Evolutionary conservation across 257 asterid species (phyloP).

Genomic region (Nicotiana undulata): DNA sequence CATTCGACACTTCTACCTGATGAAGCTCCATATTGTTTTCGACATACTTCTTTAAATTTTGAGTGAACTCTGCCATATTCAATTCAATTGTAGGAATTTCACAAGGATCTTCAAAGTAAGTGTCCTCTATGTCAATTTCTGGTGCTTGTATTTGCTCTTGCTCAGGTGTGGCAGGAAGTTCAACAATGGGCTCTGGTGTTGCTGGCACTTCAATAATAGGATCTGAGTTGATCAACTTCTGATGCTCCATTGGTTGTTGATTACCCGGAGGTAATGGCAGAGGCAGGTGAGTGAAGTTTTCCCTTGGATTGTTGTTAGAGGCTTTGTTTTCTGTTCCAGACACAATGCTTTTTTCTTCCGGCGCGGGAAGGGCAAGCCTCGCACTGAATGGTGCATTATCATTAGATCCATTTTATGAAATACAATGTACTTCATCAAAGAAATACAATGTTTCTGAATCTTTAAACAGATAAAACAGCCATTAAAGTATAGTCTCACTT

Average conservation of each 20-base stretch:
- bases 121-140: conserved; percentile 59
- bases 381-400: conserved; percentile 51
- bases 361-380: conserved; percentile 87
- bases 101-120: conserved; percentile 49
- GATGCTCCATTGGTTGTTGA: conserved; percentile 16
- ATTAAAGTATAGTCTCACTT: neutral
- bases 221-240: conserved; percentile 31
- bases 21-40: conserved; percentile 52
- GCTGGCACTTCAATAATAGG: conserved; percentile 19
- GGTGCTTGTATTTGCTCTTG: conserved; percentile 31
- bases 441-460: neutral
- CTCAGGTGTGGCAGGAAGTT: conserved; percentile 75
- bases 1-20: conserved; percentile 71
- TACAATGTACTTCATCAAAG: neutral
- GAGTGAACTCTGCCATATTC: conserved; percentile 73
- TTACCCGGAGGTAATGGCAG: conserved; percentile 48
- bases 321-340: conserved; percentile 34
- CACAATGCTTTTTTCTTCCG: conserved; percentile 59
- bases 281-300: conserved; percentile 40
- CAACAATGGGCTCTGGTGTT: conserved; percentile 50
- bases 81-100: conserved; percentile 87
- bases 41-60: conserved; percentile 62
- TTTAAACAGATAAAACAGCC: neutral
- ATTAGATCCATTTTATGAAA: conserved; percentile 18
- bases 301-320: conserved; percentile 32